These are phyloP conservation scores for Boletus rubroflammeus DNA, from an alignment of 768 basidiomycete genomes.

Conservation along the genomic window DNA sequence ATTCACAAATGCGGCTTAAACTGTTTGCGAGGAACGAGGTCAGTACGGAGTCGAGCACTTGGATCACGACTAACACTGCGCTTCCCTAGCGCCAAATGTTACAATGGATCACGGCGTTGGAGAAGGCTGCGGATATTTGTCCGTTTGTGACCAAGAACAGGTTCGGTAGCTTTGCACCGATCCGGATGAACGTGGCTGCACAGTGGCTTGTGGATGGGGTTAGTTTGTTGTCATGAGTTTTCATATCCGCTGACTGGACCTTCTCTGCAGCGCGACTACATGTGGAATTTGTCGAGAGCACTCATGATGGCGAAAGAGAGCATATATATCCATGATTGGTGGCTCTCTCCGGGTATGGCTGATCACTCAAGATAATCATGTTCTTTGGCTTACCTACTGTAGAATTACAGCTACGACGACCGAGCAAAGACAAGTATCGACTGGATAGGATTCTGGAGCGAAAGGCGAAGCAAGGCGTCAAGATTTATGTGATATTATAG, in stretches of 20 bases:
- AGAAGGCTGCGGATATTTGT: constrained; percentile 72
- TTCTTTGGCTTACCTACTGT: constrained; percentile 1
- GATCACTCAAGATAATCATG: background rate
- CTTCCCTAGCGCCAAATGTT: constrained; percentile 80
- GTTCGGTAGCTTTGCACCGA: constrained; percentile 94
- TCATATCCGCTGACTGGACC: background rate
- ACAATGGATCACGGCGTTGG: constrained; percentile 92
- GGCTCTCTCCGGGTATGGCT: constrained; percentile 78
- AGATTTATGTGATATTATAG: constrained; percentile 95
- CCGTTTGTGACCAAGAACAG: constrained; percentile 77
- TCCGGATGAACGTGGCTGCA: constrained; percentile 87
- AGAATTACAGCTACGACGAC: constrained; percentile 85
- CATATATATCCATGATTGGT: constrained; percentile 98
- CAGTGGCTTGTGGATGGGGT: constrained; percentile 99
- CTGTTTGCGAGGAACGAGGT: constrained; percentile 86
- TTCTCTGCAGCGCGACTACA: constrained; percentile 81
- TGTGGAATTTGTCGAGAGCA: constrained; percentile 94
- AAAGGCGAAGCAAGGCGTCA: constrained; percentile 94
- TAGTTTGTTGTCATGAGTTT: constrained; percentile 28
- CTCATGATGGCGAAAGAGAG: constrained; percentile 82
- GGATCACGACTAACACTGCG: constrained; percentile 1
- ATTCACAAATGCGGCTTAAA: constrained; percentile 87
- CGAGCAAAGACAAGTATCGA: constrained; percentile 79
- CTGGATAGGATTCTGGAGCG: constrained; percentile 81
- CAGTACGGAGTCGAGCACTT: background rate